Percentiles rank a stretch among this genome's conserved stretches.
Conservation (phyloP, 2,329 filamentous ascomycete species). For the Curvularia lunata region DNA sequence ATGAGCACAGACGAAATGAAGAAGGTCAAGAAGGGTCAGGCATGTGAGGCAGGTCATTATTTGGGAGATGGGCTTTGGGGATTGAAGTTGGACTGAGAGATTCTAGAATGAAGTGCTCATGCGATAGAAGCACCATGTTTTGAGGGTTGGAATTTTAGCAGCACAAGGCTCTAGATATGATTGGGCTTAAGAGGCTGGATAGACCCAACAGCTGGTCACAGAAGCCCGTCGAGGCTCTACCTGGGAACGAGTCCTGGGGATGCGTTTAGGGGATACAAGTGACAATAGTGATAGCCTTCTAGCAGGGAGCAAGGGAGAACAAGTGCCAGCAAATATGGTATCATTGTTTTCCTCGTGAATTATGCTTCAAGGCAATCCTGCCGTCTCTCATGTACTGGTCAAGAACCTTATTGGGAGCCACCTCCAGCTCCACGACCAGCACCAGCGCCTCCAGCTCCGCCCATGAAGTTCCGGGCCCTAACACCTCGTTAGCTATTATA, state of each 20-base stretch:
- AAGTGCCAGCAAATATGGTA: constrained; percentile 32
- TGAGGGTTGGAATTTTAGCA: background rate
- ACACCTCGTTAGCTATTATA: constrained; percentile 10
- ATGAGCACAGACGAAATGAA: constrained; percentile 90
- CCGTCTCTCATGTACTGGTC: background rate
- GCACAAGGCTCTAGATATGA: background rate
- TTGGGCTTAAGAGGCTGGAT: background rate
- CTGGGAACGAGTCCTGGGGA: background rate
- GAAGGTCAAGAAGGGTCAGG: constrained; percentile 90
- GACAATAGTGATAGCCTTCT: constrained; percentile 1
- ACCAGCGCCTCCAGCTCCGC: constrained; percentile 43
- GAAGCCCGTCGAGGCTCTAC: background rate
- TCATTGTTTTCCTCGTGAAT: constrained; percentile 37
- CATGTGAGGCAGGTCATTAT: constrained; percentile 92
- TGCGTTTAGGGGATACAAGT: background rate
- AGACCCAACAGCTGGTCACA: background rate
- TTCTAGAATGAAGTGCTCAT: background rate
- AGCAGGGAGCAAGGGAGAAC: background rate
- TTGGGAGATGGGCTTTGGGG: constrained; percentile 94
- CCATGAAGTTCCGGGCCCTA: constrained; percentile 73
- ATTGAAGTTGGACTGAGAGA: constrained; percentile 62
- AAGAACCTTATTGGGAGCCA: constrained; percentile 25
- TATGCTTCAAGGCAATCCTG: background rate
- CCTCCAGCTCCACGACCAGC: constrained; percentile 31
- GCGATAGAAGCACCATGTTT: background rate